Evolutionary conservation across 2,329 filamentous ascomycete genomes (phyloP).

Genomic region (Hymenoscyphus fructigenus): DNA sequence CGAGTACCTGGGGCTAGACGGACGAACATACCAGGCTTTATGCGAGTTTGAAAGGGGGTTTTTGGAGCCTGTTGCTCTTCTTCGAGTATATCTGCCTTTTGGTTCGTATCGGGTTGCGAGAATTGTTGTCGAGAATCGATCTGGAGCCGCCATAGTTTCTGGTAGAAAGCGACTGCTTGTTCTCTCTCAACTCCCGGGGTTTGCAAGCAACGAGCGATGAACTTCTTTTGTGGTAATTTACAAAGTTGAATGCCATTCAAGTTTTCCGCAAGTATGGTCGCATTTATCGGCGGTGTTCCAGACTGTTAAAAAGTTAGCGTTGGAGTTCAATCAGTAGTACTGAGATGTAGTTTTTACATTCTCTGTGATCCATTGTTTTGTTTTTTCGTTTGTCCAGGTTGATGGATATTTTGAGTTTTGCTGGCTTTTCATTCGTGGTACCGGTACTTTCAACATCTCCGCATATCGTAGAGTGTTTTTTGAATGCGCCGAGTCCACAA

Average conservation of each 20-base stretch:
- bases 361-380: conserved; percentile 42
- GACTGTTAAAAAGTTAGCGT: conserved; percentile 35
- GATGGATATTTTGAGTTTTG: conserved; percentile 36
- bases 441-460: conserved; percentile 54
- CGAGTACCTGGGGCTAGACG: no score
- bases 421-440: conserved; percentile 31
- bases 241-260: conserved; percentile 46
- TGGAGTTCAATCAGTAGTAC: neutral
- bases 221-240: conserved; percentile 41
- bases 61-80: neutral
- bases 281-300: conserved; percentile 39
- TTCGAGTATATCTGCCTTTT: neutral
- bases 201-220: conserved; percentile 43
- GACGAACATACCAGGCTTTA: conserved; percentile 3
- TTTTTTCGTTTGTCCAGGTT: conserved; percentile 42
- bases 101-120: conserved; percentile 12
- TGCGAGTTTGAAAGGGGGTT: neutral
- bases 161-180: conserved; percentile 43
- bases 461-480: conserved; percentile 83
- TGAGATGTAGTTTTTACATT: conserved; percentile 39
- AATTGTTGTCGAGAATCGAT: conserved; percentile 39
- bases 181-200: conserved; percentile 39
- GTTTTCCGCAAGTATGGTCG: conserved; percentile 40
- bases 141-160: conserved; percentile 45
- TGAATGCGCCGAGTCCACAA: conserved; percentile 92